These are phyloP conservation scores for Pyrenula aspistea DNA, from an alignment of 495 filamentous ascomycete species.

Conservation along the genomic window DNA sequence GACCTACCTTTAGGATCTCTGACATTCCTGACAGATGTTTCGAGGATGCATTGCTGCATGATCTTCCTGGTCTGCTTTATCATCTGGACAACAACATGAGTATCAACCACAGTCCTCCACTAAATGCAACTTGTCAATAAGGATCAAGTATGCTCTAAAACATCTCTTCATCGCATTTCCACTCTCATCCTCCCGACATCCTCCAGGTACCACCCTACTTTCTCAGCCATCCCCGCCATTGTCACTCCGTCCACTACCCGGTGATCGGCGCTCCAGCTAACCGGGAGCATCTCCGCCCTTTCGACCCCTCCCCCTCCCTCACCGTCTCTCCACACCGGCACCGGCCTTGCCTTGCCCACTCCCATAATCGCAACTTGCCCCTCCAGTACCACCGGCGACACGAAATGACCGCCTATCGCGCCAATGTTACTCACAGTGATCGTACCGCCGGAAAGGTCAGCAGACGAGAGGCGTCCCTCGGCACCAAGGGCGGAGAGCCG, in stretches of 20 bases:
- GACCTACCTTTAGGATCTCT: no score
- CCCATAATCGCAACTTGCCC: slow-evolving; percentile 89
- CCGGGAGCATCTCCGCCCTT: slow-evolving; percentile 78
- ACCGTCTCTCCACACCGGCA: slow-evolving; percentile 58
- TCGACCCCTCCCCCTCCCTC: slow-evolving; percentile 79
- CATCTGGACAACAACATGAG: no score
- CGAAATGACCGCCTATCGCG: slow-evolving; percentile 87
- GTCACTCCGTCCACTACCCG: slow-evolving; percentile 89
- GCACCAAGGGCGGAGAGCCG: slow-evolving; percentile 61
- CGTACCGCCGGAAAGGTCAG: slow-evolving; percentile 75
- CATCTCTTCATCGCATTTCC: background rate
- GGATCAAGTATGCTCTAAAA: background rate
- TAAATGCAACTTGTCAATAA: no score
- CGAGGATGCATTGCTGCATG: no score
- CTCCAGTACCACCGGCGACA: slow-evolving; percentile 79
- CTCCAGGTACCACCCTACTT: slow-evolving; percentile 64
- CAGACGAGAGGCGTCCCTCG: slow-evolving; percentile 58
- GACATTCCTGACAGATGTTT: no score
- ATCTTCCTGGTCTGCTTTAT: no score
- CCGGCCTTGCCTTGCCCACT: slow-evolving; percentile 61
- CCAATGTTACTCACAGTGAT: slow-evolving; percentile 97
- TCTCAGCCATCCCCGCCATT: slow-evolving; percentile 78
- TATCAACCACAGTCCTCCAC: no score
- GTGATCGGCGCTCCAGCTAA: slow-evolving; percentile 97
- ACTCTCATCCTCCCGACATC: background rate